phyloP scores from a whole-genome alignment of 371 early-diverging fungal genomes.

The Phascolomyces articulosus region DNA sequence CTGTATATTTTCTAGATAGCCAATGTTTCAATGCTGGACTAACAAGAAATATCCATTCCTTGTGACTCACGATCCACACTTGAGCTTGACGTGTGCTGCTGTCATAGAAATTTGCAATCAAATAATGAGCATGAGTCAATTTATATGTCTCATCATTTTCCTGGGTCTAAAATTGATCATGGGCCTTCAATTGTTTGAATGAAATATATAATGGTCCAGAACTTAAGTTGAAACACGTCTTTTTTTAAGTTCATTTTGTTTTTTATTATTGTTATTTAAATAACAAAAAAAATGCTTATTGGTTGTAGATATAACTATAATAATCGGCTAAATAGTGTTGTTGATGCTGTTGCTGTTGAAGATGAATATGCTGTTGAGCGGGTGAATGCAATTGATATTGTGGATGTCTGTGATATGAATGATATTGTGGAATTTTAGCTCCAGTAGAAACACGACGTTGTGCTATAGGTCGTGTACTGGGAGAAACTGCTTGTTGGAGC shows the following conservation, averaged over 20 bases:
- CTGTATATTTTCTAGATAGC: neutral
- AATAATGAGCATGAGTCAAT: neutral
- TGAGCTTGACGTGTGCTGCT: neutral
- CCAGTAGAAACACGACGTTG: slow-evolving; percentile 5
- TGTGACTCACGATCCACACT: neutral
- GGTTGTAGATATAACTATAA: slow-evolving; percentile 7
- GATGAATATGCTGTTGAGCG: neutral
- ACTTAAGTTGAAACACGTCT: neutral
- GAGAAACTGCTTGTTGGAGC: neutral
- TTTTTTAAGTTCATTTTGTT: neutral
- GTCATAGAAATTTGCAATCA: neutral
- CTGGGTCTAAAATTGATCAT: neutral
- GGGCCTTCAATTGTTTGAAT: neutral
- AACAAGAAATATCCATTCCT: neutral
- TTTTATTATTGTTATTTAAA: neutral
- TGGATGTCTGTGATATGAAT: neutral
- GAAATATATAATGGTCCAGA: neutral
- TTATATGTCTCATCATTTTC: neutral
- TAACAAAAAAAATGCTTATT: neutral
- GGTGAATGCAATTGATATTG: neutral
- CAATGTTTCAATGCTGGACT: neutral
- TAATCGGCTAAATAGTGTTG: slow-evolving; percentile 3
- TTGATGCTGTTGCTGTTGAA: neutral
- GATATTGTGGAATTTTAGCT: neutral
- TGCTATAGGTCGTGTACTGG: neutral